phyloP scores from a whole-genome alignment of 73 alveolate genomes.

The Effrenium voratum region DNA sequence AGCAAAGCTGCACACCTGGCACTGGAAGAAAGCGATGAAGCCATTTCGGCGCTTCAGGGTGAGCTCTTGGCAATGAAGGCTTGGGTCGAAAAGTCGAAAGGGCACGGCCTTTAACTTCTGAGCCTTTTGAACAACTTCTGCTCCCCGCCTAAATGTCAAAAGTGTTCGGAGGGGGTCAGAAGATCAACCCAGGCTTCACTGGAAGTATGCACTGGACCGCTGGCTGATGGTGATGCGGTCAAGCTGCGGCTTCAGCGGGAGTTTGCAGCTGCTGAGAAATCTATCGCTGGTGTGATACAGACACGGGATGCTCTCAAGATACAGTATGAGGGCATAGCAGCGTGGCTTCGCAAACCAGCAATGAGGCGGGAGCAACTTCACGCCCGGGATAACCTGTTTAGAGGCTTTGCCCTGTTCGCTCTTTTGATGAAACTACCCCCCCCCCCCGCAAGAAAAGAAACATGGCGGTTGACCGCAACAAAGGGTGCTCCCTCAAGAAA shows the following conservation, averaged over 20 bases:
- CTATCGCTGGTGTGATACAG: constrained; percentile 52
- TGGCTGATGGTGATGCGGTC: constrained; percentile 40
- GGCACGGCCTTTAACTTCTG: too few relatives aligned
- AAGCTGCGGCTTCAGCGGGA: constrained; percentile 84
- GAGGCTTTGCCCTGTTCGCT: too few relatives aligned
- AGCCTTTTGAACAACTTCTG: too few relatives aligned
- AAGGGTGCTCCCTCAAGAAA: too few relatives aligned
- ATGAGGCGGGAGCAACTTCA: background rate
- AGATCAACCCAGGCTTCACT: too few relatives aligned
- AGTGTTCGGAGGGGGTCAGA: too few relatives aligned
- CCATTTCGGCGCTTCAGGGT: constrained; percentile 20
- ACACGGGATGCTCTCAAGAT: constrained; percentile 26
- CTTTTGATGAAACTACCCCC: too few relatives aligned
- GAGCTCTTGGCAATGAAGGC: background rate
- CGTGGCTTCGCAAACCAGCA: constrained; percentile 24
- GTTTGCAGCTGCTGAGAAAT: constrained; percentile 17
- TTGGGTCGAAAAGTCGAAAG: too few relatives aligned
- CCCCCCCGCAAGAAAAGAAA: too few relatives aligned
- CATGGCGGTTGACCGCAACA: too few relatives aligned
- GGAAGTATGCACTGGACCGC: constrained; percentile 3
- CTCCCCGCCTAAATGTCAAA: too few relatives aligned
- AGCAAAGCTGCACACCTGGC: constrained; percentile 40
- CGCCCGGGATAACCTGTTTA: too few relatives aligned
- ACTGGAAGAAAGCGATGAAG: constrained; percentile 78
- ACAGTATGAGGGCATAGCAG: background rate